phyloP scores from a whole-genome alignment of 1,139 yeast species.

The Candida frijolesensis region DNA sequence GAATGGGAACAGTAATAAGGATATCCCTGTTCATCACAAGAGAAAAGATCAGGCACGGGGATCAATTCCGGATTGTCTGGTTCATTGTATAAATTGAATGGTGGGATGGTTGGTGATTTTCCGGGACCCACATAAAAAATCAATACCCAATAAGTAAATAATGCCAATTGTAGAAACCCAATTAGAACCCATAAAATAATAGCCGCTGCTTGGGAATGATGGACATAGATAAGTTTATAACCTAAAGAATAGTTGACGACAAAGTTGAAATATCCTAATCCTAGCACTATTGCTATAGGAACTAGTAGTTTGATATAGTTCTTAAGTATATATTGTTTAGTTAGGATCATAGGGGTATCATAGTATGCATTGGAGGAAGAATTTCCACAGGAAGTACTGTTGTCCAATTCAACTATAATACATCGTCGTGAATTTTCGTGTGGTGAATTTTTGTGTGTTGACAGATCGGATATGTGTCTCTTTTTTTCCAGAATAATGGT shows the following conservation, averaged over 20 bases:
- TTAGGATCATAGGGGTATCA: constrained; percentile 9
- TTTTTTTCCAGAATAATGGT: too few species aligned
- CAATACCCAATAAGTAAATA: constrained; percentile 35
- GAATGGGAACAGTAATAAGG: constrained; percentile 65
- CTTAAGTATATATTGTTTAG: constrained; percentile 1
- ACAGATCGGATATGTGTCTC: background rate
- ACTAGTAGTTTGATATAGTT: constrained; percentile 17
- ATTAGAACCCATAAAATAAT: constrained; percentile 37
- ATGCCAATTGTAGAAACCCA: constrained; percentile 26
- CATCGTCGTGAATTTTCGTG: background rate
- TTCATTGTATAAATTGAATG: constrained; percentile 28
- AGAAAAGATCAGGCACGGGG: constrained; percentile 50
- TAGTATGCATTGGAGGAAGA: background rate
- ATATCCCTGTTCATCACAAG: constrained; percentile 60
- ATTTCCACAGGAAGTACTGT: background rate
- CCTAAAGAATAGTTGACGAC: constrained; percentile 39
- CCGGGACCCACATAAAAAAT: constrained; percentile 40
- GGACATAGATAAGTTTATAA: constrained; percentile 34
- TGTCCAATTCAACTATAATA: background rate
- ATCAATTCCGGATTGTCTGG: constrained; percentile 14
- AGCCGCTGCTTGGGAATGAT: constrained; percentile 36
- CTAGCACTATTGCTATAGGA: constrained; percentile 25
- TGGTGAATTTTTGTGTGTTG: background rate
- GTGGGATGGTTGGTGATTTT: constrained; percentile 23
- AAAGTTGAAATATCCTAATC: constrained; percentile 35